phyloP scores from a whole-genome alignment of 306 rosid genomes.

The Acacia acuminata region DNA sequence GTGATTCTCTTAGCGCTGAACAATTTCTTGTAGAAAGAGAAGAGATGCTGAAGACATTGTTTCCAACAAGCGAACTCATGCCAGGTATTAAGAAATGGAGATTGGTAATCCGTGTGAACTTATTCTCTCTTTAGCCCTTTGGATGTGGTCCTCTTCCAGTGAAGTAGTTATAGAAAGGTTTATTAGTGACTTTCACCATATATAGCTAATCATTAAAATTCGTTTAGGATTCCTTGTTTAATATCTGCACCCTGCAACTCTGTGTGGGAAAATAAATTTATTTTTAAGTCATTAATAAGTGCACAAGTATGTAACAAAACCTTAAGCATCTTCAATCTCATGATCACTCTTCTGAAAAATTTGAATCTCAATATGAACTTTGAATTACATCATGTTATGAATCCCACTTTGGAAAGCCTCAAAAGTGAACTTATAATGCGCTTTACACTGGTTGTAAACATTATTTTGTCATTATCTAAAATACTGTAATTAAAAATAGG shows the following conservation, averaged over 20 bases:
- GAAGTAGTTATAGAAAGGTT: not conserved
- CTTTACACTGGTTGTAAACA: not conserved
- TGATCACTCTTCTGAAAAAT: not conserved
- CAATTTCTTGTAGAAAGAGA: constrained; percentile 85
- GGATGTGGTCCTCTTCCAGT: not conserved
- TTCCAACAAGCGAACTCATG: constrained; percentile 82
- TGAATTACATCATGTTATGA: not conserved
- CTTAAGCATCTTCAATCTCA: not conserved
- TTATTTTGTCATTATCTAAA: not conserved
- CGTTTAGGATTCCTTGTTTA: not conserved
- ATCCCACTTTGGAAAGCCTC: too few species aligned
- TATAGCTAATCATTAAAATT: not conserved
- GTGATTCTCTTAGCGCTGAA: constrained; percentile 68
- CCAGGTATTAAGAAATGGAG: constrained; percentile 58
- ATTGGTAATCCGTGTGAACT: not conserved
- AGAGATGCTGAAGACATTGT: constrained; percentile 62
- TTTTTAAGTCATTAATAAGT: not conserved
- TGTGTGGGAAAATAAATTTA: not conserved
- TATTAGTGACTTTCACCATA: not conserved
- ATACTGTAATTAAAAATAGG: not conserved
- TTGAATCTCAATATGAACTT: not conserved
- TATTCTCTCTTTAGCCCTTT: not conserved
- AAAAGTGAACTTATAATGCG: not conserved
- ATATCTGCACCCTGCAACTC: not conserved
- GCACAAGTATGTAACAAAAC: not conserved